Percentiles rank a stretch among this genome's conserved stretches.
phyloP scores from a whole-genome alignment of 352 stramenopile genomes.

The Phytophthora megakarya region DNA sequence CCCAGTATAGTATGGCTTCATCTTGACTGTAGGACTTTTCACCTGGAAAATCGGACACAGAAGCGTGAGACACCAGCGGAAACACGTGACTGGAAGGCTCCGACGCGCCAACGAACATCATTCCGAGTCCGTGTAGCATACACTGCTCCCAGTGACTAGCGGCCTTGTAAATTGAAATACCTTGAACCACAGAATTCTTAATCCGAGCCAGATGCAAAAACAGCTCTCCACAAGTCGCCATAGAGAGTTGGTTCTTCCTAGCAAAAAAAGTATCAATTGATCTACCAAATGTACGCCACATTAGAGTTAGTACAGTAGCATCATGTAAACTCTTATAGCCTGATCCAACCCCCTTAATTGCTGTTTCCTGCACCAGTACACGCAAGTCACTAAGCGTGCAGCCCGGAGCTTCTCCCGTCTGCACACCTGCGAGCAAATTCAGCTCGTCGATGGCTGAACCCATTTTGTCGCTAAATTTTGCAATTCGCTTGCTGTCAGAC shows the following conservation, averaged over 20 bases:
- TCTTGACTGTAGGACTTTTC: too few species aligned
- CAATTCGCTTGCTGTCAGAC: too few species aligned
- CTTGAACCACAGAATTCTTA: constrained; percentile 8
- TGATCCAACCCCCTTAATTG: background rate
- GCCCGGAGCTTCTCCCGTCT: too few species aligned
- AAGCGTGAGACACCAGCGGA: too few species aligned
- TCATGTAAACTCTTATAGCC: background rate
- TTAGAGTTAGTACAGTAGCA: too few species aligned
- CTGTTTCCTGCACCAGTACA: background rate
- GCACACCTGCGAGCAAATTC: too few species aligned
- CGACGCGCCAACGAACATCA: background rate
- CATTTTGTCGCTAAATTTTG: too few species aligned
- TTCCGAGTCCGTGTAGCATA: background rate
- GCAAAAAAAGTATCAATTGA: background rate
- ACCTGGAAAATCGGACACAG: too few species aligned
- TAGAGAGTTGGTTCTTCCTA: background rate
- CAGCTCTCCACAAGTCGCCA: background rate
- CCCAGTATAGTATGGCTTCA: too few species aligned
- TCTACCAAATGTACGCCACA: background rate
- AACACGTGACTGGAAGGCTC: background rate
- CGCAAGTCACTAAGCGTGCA: background rate
- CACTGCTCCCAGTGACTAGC: background rate
- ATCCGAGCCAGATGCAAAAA: constrained; percentile 1
- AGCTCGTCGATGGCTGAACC: too few species aligned
- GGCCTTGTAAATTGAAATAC: too few species aligned